phyloP scores from a whole-genome alignment of 1,284 basidiomycete species.

The Leccinum fuscescens region DNA sequence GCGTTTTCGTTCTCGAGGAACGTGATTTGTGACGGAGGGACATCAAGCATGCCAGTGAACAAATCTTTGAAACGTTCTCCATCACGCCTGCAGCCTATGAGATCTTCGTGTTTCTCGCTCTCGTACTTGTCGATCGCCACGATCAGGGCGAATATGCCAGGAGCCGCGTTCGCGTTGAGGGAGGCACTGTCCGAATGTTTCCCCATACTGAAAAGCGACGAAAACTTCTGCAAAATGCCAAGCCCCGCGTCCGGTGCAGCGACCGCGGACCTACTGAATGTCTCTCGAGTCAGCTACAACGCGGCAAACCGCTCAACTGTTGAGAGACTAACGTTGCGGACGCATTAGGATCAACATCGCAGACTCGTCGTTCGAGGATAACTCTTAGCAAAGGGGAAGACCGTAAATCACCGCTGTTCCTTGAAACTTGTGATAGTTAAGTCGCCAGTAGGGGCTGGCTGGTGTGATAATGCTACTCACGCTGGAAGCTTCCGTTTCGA shows the following conservation, averaged over 20 bases:
- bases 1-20: neutral
- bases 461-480: neutral
- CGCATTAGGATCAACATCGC: neutral
- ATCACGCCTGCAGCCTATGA: neutral
- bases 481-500: neutral
- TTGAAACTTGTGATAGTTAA: neutral
- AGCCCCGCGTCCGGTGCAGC: neutral
- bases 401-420: neutral
- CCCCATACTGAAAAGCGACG: neutral
- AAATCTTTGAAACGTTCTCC: neutral
- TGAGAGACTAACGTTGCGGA: neutral
- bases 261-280: neutral
- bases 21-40: neutral
- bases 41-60: neutral
- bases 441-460: neutral
- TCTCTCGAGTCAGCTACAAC: neutral
- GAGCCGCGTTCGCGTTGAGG: neutral
- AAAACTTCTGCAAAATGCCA: neutral
- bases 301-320: neutral
- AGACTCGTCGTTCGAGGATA: neutral
- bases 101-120: neutral
- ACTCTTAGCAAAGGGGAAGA: neutral
- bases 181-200: neutral
- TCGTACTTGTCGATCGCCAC: slow-evolving; percentile 1
- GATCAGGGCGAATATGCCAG: slow-evolving; percentile 1